Evolutionary conservation across 495 filamentous ascomycete genomes (phyloP).

Genomic region (Usnea hakonensis): DNA sequence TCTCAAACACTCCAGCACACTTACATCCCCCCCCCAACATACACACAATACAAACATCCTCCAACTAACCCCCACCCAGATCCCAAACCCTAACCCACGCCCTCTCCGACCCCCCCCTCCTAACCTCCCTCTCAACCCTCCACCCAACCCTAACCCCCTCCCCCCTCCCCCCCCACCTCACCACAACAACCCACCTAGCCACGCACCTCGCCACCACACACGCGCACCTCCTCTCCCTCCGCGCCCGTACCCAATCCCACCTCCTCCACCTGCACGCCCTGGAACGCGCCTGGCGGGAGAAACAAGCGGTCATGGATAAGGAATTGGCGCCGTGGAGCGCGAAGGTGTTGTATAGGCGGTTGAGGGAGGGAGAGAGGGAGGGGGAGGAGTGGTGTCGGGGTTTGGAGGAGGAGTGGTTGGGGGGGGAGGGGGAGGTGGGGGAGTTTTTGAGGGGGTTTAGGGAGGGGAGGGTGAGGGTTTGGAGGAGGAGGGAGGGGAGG

Average conservation of each 20-base stretch:
- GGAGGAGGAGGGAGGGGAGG: constrained; percentile 70
- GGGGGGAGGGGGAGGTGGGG: constrained; percentile 53
- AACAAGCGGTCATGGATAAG: constrained; percentile 79
- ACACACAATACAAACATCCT: constrained; percentile 46
- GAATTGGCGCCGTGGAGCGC: constrained; percentile 79
- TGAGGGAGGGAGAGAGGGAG: constrained; percentile 67
- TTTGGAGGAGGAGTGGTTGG: constrained; percentile 85
- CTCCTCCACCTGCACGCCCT: constrained; percentile 76
- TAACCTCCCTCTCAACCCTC: constrained; percentile 55
- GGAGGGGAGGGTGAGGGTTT: constrained; percentile 65
- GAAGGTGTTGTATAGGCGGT: constrained; percentile 69
- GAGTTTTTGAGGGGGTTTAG: constrained; percentile 79
- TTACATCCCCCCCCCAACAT: constrained; percentile 30
- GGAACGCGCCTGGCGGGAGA: constrained; percentile 82
- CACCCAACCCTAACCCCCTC: constrained; percentile 48
- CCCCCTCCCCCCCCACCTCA: constrained; percentile 55
- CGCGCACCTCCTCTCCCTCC: constrained; percentile 52
- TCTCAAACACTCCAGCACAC: constrained; percentile 48
- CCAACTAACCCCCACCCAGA: constrained; percentile 26
- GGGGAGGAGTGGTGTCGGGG: constrained; percentile 75
- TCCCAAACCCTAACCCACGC: constrained; percentile 45
- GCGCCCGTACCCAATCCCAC: constrained; percentile 64
- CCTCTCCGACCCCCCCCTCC: constrained; percentile 54
- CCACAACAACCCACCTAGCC: constrained; percentile 48
- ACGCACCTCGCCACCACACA: constrained; percentile 60